Base-by-base conservation (phyloP, 2,329 filamentous ascomycete species). In the Trichoderma asperellum region DNA sequence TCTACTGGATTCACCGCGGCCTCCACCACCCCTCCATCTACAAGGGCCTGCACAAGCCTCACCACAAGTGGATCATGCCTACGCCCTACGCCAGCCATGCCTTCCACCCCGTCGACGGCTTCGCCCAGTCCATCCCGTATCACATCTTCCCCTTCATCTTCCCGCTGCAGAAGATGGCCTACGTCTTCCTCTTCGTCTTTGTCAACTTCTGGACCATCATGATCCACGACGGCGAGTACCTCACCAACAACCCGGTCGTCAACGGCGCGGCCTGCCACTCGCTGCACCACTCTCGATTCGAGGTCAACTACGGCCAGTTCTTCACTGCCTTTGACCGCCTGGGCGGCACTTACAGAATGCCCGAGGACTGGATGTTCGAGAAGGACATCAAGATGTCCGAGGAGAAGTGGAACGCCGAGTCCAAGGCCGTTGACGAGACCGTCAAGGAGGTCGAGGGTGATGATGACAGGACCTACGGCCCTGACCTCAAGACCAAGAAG, bases 41-140 rank as follows among this genome's bases (percentile, higher is more conserved):
- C 88, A 96, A 94, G 84, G 85, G 85, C 73, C 86, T 97, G 61
- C 95, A 98, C 88, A 98, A 98, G 88, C 91, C 94, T 73, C 95
- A 98, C 82, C 95, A 98, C 89, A 97, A 97, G 85, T 98, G 95
- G 95, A 97, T 98, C 82, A 96, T 97, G 93, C 95, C 95, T 3
- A 97, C 93, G 3, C 95, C 95, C 0, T 97, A 89, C 79, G 94
- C 95, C 53, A 94, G 91, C 74, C 92, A 97, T 78, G 95, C 95
- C 69, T 98, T 98, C 87, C 94, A 98, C 83, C 94, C 95, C 0
- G 79, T 97, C 64, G 95, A 98, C 77, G 95, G 95, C 77, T 97
- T 91, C 82, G 87, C 89, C 12, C 95, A 98, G 83, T 92, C 91
- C 71, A 79, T 97, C 58, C 95, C 95, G 0, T 98, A 98, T 83